Base-by-base conservation (phyloP, 2,329 filamentous ascomycete species). In the Microsporum ferrugineum region DNA sequence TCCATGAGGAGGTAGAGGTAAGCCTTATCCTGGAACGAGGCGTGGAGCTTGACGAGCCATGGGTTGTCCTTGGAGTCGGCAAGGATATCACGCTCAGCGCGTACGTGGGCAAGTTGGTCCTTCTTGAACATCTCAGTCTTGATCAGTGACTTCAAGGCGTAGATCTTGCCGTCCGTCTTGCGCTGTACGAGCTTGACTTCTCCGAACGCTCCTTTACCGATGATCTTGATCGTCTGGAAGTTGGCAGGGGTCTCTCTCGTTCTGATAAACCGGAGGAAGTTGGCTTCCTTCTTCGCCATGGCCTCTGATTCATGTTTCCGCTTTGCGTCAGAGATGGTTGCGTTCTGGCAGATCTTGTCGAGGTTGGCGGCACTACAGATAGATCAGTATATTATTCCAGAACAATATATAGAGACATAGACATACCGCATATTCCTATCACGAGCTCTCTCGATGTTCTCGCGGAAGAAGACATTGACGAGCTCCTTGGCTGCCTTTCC, bases 81-180 rank as follows among this genome's bases (percentile, higher is more conserved):
- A 65, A 99, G 80, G 68, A 99, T 97, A 74, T 99, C 94, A 81
- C 94, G 86, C 78, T 99, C 94, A 59, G 94, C 91, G 65, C 95
- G 91, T 63, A 99, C 94, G 77, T 99, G 94, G 17, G 94, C 94
- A 63, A 99, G 80, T 75, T 99, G 94, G 72, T 99, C 94, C 77
- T 96, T 96, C 79, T 96, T 96, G 80, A 96, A 96, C 94, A 99
- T 99, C 76, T 99, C 94, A 57, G 90, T 91, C 81, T 99, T 99
- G 76, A 99, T 90, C 67, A 99, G 81, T 53, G 92, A 97, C 80
- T 99, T 99, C 80, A 99, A 88, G 63, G 94, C 94, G 70, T 97
- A 99, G 65, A 99, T 91, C 77, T 96, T 96, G 76, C 89, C 90
- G 70, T 97, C 94, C 59, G 89, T 86, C 81, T 91, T 96, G 78